A percentile compares a stretch with the other conserved stretches of the same genome.
phyloP scores from a whole-genome alignment of 257 asterid species.

The Eucommia ulmoides region DNA sequence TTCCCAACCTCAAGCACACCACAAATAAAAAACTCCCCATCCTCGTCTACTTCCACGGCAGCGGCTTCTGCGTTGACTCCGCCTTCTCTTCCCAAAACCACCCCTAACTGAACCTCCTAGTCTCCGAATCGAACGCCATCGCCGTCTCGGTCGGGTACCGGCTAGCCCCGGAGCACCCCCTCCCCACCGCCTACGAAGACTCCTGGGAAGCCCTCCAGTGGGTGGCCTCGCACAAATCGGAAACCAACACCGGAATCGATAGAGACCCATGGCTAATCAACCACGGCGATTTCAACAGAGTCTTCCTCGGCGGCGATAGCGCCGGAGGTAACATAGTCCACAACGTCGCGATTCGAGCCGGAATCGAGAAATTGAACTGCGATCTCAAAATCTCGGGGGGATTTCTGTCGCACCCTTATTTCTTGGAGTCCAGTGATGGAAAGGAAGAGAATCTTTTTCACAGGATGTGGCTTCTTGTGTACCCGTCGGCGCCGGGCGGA shows the following conservation, averaged over 20 bases:
- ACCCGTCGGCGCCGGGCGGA: neutral
- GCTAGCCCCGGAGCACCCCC: neutral
- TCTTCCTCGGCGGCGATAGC: too few species aligned
- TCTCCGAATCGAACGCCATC: neutral
- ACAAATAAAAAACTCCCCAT: neutral
- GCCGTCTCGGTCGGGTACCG: neutral
- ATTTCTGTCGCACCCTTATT: too few species aligned
- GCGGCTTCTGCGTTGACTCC: neutral
- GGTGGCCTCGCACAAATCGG: neutral
- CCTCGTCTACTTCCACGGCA: neutral
- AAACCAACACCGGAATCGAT: too few species aligned
- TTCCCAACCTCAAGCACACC: neutral
- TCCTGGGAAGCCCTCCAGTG: neutral
- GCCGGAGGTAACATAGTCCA: too few species aligned
- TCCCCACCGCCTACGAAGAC: neutral
- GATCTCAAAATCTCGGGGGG: too few species aligned
- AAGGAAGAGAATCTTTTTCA: too few species aligned
- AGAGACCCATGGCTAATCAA: too few species aligned
- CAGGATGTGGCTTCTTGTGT: too few species aligned
- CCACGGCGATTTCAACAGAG: too few species aligned
- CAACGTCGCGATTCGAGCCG: too few species aligned
- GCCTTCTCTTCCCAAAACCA: neutral
- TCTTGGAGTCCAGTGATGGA: neutral
- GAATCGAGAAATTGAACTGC: too few species aligned
- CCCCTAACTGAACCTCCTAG: neutral